phyloP scores from a whole-genome alignment of 2,329 filamentous ascomycete species.

The Ilyonectria robusta region DNA sequence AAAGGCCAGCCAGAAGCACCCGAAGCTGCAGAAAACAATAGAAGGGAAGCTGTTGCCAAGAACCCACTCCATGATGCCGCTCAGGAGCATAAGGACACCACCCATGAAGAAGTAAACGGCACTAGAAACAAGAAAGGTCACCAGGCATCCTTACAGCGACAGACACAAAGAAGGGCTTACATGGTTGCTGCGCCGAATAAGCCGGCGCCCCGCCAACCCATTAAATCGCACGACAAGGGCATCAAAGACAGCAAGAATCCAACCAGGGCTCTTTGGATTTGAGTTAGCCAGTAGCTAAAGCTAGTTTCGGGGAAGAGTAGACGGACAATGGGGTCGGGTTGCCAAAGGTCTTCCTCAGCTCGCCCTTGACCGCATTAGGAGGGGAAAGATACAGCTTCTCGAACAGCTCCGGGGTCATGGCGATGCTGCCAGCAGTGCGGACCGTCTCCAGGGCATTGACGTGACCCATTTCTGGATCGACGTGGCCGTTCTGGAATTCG shows the following conservation, averaged over 20 bases:
- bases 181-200: constrained; percentile 60
- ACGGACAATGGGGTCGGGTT: constrained; percentile 71
- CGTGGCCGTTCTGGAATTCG: constrained; percentile 40
- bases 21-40: constrained; percentile 68
- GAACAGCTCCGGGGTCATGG: constrained; percentile 70
- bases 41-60: constrained; percentile 72
- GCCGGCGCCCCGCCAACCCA: constrained; percentile 67
- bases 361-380: constrained; percentile 63
- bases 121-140: constrained; percentile 46
- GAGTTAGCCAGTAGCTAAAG: background rate
- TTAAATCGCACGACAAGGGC: constrained; percentile 62
- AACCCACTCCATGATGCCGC: constrained; percentile 67
- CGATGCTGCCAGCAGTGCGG: constrained; percentile 51
- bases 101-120: constrained; percentile 65
- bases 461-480: constrained; percentile 13
- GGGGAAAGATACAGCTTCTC: constrained; percentile 73
- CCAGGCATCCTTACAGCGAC: background rate
- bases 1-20: constrained; percentile 69
- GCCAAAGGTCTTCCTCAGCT: constrained; percentile 67
- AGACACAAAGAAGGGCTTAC: constrained; percentile 52
- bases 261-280: constrained; percentile 57
- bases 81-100: constrained; percentile 64
- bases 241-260: constrained; percentile 65
- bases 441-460: constrained; percentile 32
- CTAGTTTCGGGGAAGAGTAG: background rate